Base-by-base conservation (phyloP, 73 alveolate genomes). In the Effrenium voratum region DNA sequence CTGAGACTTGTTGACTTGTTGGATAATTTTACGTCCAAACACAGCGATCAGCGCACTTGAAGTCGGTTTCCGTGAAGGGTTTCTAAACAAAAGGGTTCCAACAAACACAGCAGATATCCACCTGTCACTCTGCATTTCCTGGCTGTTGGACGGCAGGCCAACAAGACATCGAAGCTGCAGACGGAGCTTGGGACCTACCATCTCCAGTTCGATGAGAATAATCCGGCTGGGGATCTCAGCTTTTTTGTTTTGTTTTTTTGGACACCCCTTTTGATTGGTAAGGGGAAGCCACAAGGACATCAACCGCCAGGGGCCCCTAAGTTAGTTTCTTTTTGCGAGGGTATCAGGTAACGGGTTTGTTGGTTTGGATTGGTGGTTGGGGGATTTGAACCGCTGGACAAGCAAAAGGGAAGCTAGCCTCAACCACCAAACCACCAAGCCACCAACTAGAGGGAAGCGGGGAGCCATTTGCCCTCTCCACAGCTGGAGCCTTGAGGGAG, bases 101-200 rank as follows among this genome's bases (percentile, higher is more conserved):
- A 22, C 30, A 55, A 15, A 55, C 68, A 12, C 12, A 12, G 22
- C 68, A 55, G 12, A 55, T 55, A 12, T 55, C 22, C 68, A 15
- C 22, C 22, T 22, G 26, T 15, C 30, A 0, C 79, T 28, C 77
- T 22, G 40, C 1, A 34, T 75, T 75, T 41, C n/a, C 79, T 10
- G 5, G 77, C 77, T 63, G 12, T 63, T 0, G 15, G 44, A 32
- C 70, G 93, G 76, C 10, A 90, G 96, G 96, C 96, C 87, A 90
- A 90, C 96, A 45, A 73, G 60, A 90, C 96, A 19, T 90, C 96
- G 49, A 90, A 90, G 87, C 86, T 90, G 3, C 96, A 90, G 40
- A 90, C 96, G 36, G 96, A 90, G 86, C 73, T 90, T 26, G 96
- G 96, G 36, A 90, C 96, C 24, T 90, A 90, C 96, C 96, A 90